phyloP scores from a whole-genome alignment of 257 asterid species.

The Nicotiana otophora region DNA sequence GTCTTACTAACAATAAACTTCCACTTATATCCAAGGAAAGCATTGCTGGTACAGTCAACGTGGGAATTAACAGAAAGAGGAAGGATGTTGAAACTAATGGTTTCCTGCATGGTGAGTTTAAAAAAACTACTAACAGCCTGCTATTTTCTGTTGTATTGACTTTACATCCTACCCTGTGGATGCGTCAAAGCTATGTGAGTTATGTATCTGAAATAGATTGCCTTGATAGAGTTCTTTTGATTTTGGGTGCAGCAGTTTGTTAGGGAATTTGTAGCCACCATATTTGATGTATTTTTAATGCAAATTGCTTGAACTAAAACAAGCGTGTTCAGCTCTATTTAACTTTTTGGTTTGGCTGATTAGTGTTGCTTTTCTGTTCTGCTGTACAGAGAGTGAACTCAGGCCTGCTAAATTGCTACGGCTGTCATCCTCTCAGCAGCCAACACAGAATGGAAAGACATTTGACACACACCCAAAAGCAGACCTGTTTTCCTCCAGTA shows the following conservation, averaged over 20 bases:
- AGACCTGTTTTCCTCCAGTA: slow-evolving; percentile 24
- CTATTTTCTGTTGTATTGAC: slow-evolving; percentile 7
- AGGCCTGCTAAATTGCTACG: slow-evolving; percentile 50
- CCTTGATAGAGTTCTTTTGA: slow-evolving; percentile 6
- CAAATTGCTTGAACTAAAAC: slow-evolving; percentile 9
- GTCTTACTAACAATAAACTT: slow-evolving; percentile 20
- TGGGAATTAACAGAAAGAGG: slow-evolving; percentile 47
- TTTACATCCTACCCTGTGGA: not conserved
- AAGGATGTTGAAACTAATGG: slow-evolving; percentile 52
- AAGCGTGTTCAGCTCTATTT: slow-evolving; percentile 13
- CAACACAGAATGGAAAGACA: slow-evolving; percentile 51
- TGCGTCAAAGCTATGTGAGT: slow-evolving; percentile 7
- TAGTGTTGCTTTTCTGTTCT: slow-evolving; percentile 23
- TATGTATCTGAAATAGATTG: slow-evolving; percentile 14
- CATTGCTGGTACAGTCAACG: slow-evolving; percentile 26
- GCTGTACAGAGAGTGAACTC: slow-evolving; percentile 52
- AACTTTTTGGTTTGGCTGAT: slow-evolving; percentile 27
- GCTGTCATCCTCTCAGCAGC: slow-evolving; percentile 32
- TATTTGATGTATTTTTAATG: not conserved
- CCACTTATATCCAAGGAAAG: slow-evolving; percentile 25
- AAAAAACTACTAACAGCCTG: slow-evolving; percentile 5
- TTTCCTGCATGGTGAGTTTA: slow-evolving; percentile 62
- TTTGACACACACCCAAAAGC: slow-evolving; percentile 32
- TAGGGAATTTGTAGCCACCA: not conserved
- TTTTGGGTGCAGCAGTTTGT: not conserved